phyloP scores from a whole-genome alignment of 768 basidiomycete species.

The Dentipellis fragilis region DNA sequence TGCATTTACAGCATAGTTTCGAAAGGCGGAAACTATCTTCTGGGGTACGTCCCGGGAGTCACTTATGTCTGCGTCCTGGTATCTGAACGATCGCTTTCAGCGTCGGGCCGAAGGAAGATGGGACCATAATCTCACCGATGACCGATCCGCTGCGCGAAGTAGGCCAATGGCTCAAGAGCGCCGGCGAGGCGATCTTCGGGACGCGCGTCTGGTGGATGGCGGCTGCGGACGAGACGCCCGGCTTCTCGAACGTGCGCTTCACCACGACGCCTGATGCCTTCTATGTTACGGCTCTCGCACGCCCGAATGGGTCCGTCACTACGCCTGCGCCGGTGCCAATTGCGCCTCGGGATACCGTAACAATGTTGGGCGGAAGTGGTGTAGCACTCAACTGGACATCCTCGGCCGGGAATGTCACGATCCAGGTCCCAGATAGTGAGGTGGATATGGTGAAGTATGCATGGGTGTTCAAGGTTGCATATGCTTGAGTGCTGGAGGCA shows the following conservation, averaged over 20 bases:
- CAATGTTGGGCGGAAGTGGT: slow-evolving; percentile 11
- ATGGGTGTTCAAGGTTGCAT: neutral
- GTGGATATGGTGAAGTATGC: neutral
- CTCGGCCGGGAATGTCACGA: neutral
- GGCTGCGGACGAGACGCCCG: slow-evolving; percentile 1
- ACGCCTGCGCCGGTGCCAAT: slow-evolving; percentile 8
- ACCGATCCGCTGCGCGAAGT: slow-evolving; percentile 8
- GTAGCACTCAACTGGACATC: slow-evolving; percentile 1
- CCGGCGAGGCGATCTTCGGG: slow-evolving; percentile 12
- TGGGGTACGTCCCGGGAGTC: neutral
- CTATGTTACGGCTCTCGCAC: slow-evolving; percentile 19
- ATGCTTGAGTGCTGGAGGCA: neutral
- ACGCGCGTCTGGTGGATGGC: slow-evolving; percentile 10
- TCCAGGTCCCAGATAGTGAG: neutral
- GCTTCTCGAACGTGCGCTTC: slow-evolving; percentile 16
- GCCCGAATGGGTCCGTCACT: neutral
- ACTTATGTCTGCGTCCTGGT: too few relatives aligned
- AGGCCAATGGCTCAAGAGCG: slow-evolving; percentile 9
- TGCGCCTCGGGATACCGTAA: slow-evolving; percentile 7
- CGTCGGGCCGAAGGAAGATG: slow-evolving; percentile 7
- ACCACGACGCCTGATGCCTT: slow-evolving; percentile 19
- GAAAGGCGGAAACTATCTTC: neutral
- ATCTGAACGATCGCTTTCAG: neutral
- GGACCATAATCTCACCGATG: slow-evolving; percentile 12
- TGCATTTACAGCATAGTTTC: neutral